Evolutionary conservation across 2,329 filamentous ascomycete species (phyloP).

Genomic region (Lachnum nothofagi): DNA sequence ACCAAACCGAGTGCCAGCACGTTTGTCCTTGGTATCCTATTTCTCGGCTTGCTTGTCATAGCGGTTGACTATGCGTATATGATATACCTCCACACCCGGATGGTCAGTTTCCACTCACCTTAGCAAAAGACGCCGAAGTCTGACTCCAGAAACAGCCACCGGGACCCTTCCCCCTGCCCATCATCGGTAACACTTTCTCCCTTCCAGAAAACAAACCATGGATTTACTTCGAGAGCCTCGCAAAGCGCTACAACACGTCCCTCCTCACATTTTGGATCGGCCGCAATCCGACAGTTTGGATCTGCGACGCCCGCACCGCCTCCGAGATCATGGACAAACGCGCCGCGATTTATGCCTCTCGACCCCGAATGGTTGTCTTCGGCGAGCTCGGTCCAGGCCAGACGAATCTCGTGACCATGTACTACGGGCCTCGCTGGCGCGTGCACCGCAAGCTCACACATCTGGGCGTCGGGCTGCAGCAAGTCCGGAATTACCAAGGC

Average conservation of each 20-base stretch:
- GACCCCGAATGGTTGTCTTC: slow-evolving; percentile 22
- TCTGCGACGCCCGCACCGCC: slow-evolving; percentile 19
- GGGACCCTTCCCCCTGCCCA: slow-evolving; percentile 19
- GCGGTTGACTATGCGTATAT: slow-evolving; percentile 19
- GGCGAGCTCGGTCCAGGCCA: slow-evolving; percentile 20
- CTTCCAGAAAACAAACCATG: slow-evolving; percentile 21
- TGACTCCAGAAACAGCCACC: slow-evolving; percentile 17
- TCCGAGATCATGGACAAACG: slow-evolving; percentile 22
- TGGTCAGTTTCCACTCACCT: slow-evolving; percentile 11
- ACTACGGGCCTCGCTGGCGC: slow-evolving; percentile 21
- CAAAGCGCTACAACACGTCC: slow-evolving; percentile 18
- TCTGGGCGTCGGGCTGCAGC: slow-evolving; percentile 22
- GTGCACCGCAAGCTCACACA: slow-evolving; percentile 23
- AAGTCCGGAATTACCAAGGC: slow-evolving; percentile 19
- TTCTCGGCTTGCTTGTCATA: slow-evolving; percentile 3
- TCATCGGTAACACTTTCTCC: slow-evolving; percentile 19
- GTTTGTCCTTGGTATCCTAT: slow-evolving; percentile 6
- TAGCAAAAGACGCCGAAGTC: not conserved
- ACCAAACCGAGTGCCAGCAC: slow-evolving; percentile 5
- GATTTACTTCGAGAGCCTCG: slow-evolving; percentile 21
- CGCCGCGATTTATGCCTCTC: slow-evolving; percentile 20
- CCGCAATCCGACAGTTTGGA: slow-evolving; percentile 19
- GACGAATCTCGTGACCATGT: slow-evolving; percentile 21
- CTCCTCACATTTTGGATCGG: slow-evolving; percentile 25
- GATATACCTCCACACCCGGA: slow-evolving; percentile 18